Conservation (phyloP, 2,329 filamentous ascomycete species). For the Torrubiellomyces zombiae region DNA sequence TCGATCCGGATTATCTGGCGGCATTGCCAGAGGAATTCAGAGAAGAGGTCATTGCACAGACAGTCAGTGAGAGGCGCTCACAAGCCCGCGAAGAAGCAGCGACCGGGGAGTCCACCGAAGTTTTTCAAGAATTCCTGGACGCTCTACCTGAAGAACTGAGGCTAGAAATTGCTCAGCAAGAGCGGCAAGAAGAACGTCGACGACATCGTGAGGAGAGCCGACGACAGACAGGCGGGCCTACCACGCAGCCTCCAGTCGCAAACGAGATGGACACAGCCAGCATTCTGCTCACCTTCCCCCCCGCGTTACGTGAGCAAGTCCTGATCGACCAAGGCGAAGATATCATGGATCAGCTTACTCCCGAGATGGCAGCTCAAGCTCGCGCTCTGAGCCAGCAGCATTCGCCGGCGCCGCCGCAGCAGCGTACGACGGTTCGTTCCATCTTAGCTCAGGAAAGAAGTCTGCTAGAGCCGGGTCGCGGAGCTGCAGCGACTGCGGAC, state of each 20-base stretch:
- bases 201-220: constrained; percentile 71
- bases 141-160: constrained; percentile 83
- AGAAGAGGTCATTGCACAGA: constrained; percentile 88
- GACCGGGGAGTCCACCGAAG: constrained; percentile 61
- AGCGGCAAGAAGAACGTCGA: constrained; percentile 74
- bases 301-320: constrained; percentile 68
- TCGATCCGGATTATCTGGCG: constrained; percentile 85
- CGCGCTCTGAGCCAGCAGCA: constrained; percentile 44
- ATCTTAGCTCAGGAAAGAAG: constrained; percentile 14
- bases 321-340: constrained; percentile 86
- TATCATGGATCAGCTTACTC: constrained; percentile 66
- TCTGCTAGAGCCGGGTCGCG: constrained; percentile 11
- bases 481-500: constrained; percentile 14
- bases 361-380: constrained; percentile 74
- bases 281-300: constrained; percentile 80
- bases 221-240: constrained; percentile 40
- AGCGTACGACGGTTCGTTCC: constrained; percentile 14
- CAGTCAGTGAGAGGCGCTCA: constrained; percentile 67
- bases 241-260: constrained; percentile 30
- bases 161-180: constrained; percentile 77
- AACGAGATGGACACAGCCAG: constrained; percentile 86
- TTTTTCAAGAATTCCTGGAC: constrained; percentile 86
- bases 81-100: constrained; percentile 53
- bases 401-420: constrained; percentile 10
- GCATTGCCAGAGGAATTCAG: constrained; percentile 95